Evolutionary conservation across 148 eudicot genomes (phyloP).

Genomic region (Rhododendron kiyosumense): DNA sequence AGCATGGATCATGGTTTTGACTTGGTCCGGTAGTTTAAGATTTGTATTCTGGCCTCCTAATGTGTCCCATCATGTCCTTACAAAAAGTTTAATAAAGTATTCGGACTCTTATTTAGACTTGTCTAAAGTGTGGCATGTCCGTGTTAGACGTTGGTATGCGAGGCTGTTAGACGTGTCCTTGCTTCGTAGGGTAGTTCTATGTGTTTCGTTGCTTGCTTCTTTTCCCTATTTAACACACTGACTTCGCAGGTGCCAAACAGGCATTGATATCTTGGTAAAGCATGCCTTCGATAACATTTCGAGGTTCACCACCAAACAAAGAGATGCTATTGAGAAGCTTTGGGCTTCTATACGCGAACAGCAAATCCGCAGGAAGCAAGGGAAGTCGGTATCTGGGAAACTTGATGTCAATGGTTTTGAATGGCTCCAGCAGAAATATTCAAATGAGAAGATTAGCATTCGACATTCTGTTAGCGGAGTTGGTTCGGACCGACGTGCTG

Average conservation of each 20-base stretch:
- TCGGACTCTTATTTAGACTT: not conserved
- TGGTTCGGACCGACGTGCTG: conserved; percentile 51
- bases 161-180: not conserved
- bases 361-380: conserved; percentile 75
- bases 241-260: conserved; percentile 89
- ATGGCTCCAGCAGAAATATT: conserved; percentile 79
- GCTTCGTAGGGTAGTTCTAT: not conserved
- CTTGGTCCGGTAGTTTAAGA: not conserved
- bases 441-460: conserved; percentile 90
- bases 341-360: conserved; percentile 91
- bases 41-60: not conserved
- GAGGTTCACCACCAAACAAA: conserved; percentile 67
- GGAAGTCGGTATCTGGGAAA: conserved; percentile 90
- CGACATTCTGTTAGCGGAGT: conserved; percentile 78
- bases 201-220: not conserved
- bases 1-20: not conserved
- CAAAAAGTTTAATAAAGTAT: not conserved
- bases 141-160: not conserved
- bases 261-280: conserved; percentile 83
- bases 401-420: conserved; percentile 95
- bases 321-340: conserved; percentile 74
- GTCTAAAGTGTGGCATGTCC: not conserved
- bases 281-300: conserved; percentile 77
- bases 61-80: not conserved
- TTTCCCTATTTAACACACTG: not conserved